Percentiles rank a stretch among this genome's conserved stretches.
Evolutionary conservation across 1,139 yeast species (phyloP).

Genomic region (Hanseniaspora gamundiae): DNA sequence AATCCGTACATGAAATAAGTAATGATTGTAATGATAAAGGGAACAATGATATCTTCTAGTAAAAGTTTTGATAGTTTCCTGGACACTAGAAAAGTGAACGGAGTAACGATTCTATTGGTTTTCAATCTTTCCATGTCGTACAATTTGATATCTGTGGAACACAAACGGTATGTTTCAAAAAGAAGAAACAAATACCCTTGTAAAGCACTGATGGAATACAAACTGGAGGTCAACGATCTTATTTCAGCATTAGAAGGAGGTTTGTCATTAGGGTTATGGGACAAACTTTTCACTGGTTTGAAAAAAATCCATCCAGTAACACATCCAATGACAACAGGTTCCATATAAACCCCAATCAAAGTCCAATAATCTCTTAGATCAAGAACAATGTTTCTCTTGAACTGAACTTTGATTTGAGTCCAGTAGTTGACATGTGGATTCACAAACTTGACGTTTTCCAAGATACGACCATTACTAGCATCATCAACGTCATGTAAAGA

Average conservation of each 20-base stretch:
- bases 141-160: slow-evolving; percentile 52
- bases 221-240: slow-evolving; percentile 47
- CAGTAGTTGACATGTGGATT: slow-evolving; percentile 27
- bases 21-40: slow-evolving; percentile 44
- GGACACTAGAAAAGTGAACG: slow-evolving; percentile 49
- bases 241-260: slow-evolving; percentile 33
- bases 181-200: slow-evolving; percentile 59
- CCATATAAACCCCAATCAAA: slow-evolving; percentile 40
- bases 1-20: slow-evolving; percentile 76
- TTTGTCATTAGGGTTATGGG: not conserved
- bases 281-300: slow-evolving; percentile 44
- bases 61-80: slow-evolving; percentile 55
- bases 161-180: slow-evolving; percentile 63
- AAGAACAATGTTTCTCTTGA: slow-evolving; percentile 42
- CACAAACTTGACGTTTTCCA: slow-evolving; percentile 12
- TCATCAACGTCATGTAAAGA: not conserved
- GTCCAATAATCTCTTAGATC: slow-evolving; percentile 52
- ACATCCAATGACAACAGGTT: slow-evolving; percentile 45
- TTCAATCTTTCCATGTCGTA: slow-evolving; percentile 70
- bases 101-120: slow-evolving; percentile 46
- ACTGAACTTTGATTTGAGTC: slow-evolving; percentile 44
- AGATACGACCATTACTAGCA: slow-evolving; percentile 17
- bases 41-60: slow-evolving; percentile 58
- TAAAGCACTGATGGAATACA: slow-evolving; percentile 54
- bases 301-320: slow-evolving; percentile 69